Base-by-base conservation (phyloP, 2,329 filamentous ascomycete genomes). In the Fusarium tuaranense region DNA sequence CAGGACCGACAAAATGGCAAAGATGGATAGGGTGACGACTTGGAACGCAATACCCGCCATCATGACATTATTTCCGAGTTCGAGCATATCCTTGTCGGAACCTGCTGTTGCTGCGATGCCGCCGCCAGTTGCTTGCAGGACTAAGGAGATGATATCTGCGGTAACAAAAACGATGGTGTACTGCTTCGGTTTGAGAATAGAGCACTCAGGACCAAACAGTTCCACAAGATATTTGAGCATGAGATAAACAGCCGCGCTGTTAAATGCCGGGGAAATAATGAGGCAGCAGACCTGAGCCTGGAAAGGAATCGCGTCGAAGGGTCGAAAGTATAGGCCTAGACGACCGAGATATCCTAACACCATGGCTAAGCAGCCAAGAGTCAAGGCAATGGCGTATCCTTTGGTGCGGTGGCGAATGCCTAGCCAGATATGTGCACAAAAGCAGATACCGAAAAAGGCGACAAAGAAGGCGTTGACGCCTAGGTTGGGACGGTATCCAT, bases 161-260 rank as follows among this genome's bases (percentile, higher is more conserved):
- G 57, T 39, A 6, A 59, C 25, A 7, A 59, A 59, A 3, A 59
- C 57, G 9, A 41, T 20, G 9, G 57, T 41, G 36, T 59, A 59
- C 57, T 59, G 57, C 34, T 59, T 59, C 13, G 57, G 57, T 12
- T 39, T 59, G 14, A 59, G 32, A n/a, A 59, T n/a, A 6, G 57
- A 59, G 7, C 57, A 59, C 13, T 59, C 20, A 1, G 34, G 34
- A 8, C 57, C 57, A 39, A 59, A 59, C 14, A 59, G 12, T 2
- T 38, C 57, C 16, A 39, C 34, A n/a, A 59, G 16, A 18, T 59
- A 18, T 14, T 59, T 59, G 16, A 59, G 57, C 34, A 70, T 61
- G 5, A 70, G 53, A 34, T 70, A 70, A 13, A 70, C 64, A 2
- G 68, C 68, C 7, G 68, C 68, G 16, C 68, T 70, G 53, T 70